Evolutionary conservation across 116 monocot species (phyloP).

Genomic region (Trichopus zeylanicus): DNA sequence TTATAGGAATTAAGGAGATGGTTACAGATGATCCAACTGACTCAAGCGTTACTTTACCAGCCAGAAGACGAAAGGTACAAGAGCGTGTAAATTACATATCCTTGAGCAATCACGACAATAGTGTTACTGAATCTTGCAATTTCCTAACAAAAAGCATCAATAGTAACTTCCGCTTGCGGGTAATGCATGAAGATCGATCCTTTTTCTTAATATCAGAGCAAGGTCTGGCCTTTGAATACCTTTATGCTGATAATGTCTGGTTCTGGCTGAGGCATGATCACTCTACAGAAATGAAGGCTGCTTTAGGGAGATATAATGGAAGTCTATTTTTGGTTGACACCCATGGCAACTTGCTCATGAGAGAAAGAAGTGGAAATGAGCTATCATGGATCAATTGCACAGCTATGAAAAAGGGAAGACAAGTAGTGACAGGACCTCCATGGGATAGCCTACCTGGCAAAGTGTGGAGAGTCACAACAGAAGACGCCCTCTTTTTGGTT

Average conservation of each 20-base stretch:
- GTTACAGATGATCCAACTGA: constrained; percentile 21
- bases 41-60: constrained; percentile 7
- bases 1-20: constrained; percentile 47
- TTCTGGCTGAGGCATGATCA: constrained; percentile 83
- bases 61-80: constrained; percentile 31
- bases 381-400: constrained; percentile 83
- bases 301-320: constrained; percentile 73
- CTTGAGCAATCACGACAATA: constrained; percentile 10
- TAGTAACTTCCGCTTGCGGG: constrained; percentile 58
- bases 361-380: constrained; percentile 63
- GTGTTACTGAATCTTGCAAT: constrained; percentile 27
- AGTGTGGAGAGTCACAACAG: constrained; percentile 33
- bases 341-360: constrained; percentile 53
- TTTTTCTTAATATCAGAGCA: constrained; percentile 61
- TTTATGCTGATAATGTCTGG: constrained; percentile 50
- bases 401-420: constrained; percentile 60
- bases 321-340: constrained; percentile 72
- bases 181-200: constrained; percentile 64
- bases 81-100: constrained; percentile 42
- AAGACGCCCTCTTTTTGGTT: constrained; percentile 78
- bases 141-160: constrained; percentile 38
- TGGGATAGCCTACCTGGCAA: constrained; percentile 63
- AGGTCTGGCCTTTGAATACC: constrained; percentile 62
- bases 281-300: constrained; percentile 41
- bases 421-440: constrained; percentile 67